Base-by-base conservation (phyloP, 108 stramenopile genomes). In the Pseudonitzschia multistriata region DNA sequence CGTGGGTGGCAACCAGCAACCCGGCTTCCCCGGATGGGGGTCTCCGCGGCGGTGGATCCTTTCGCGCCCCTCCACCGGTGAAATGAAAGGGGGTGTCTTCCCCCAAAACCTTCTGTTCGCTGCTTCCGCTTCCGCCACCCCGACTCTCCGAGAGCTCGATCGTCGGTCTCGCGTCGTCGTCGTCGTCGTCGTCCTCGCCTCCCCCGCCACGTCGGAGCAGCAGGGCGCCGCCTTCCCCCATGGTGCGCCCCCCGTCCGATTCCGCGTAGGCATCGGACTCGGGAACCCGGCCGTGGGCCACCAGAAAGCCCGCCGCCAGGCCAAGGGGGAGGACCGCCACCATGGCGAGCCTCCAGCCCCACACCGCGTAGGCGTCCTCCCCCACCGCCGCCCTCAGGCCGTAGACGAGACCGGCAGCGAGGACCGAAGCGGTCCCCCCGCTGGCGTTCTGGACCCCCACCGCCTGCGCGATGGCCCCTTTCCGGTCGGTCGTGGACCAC, bases 401-500 rank as follows among this genome's bases (percentile, higher is more conserved):
- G 33, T 49, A 67, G 0, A 67, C 66, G 14, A 67, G 8, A n/a
- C 30, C 49, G 28, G 66, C 66, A 17, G 66, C 28, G 24, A 67
- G 29, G 21, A 67, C 31, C 5, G 66, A 67, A 8, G 66, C 66
- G 5, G 29, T 31, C 21, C 40, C 66, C 2, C 66, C 66, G 33
- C 48, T 49, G 25, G 53, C 48, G 49, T 67, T 67, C 35, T 67
- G 47, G 4, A 67, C 66, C 30, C 66, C 66, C 11, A 67, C 66
- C 39, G 48, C 21, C 27, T 67, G 66, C n/a, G 66, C 66, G 37
- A 49, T 65, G 21, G 57, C 57, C n/a, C 57, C 57, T 24, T 39
- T 65, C 28, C 63, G 37, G 15, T 65, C 42, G 5, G 47, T 65
- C 4, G 48, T 36, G 28, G 35, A 36, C 49, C 49, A 67, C 21